Evolutionary conservation across 2,329 filamentous ascomycete genomes (phyloP).

Genomic region (Fusarium avenaceum): DNA sequence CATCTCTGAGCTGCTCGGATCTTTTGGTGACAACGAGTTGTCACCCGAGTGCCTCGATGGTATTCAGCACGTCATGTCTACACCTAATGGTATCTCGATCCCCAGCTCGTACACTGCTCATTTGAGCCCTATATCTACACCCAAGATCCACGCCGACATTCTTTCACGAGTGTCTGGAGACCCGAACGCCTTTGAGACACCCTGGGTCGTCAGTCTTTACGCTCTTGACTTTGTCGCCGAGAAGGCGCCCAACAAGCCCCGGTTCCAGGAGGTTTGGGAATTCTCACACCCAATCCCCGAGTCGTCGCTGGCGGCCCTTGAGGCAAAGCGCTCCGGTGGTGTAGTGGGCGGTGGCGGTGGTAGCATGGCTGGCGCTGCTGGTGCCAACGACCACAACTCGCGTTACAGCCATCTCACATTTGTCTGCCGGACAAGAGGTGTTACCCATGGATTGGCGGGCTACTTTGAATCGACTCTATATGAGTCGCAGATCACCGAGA

Average conservation of each 20-base stretch:
- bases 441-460: constrained; percentile 90
- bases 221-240: constrained; percentile 88
- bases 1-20: constrained; percentile 92
- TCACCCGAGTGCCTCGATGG: constrained; percentile 97
- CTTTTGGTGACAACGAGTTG: constrained; percentile 96
- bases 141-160: constrained; percentile 87
- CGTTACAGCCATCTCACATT: constrained; percentile 85
- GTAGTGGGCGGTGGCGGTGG: constrained; percentile 76
- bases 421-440: constrained; percentile 80
- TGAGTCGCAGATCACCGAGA: constrained; percentile 60
- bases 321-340: constrained; percentile 72
- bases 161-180: constrained; percentile 72
- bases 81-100: constrained; percentile 89
- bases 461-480: constrained; percentile 99
- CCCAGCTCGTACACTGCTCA: constrained; percentile 94
- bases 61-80: constrained; percentile 87
- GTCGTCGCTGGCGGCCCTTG: constrained; percentile 66
- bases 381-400: constrained; percentile 91
- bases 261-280: constrained; percentile 84
- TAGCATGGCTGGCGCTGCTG: constrained; percentile 80
- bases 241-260: constrained; percentile 66
- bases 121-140: constrained; percentile 90
- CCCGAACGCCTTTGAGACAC: constrained; percentile 83
- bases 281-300: constrained; percentile 81
- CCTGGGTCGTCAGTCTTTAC: constrained; percentile 94